These are phyloP conservation scores for Trametes cinnabarina DNA, from an alignment of 768 basidiomycete species.

Conservation along the genomic window DNA sequence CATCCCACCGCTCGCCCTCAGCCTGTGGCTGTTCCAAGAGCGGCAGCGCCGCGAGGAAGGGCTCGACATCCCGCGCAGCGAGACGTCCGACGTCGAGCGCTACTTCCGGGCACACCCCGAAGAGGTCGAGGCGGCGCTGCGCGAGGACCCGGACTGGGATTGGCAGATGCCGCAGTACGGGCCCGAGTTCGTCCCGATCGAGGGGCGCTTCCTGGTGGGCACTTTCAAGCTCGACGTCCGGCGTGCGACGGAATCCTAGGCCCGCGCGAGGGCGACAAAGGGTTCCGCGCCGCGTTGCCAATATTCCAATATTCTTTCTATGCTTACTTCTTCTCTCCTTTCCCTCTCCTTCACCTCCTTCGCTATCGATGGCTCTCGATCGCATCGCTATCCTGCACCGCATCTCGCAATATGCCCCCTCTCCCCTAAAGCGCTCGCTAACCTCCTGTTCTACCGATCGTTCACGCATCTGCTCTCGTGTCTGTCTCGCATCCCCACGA, in stretches of 20 bases:
- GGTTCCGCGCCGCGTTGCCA: neutral
- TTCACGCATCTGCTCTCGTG: no score
- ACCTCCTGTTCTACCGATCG: neutral
- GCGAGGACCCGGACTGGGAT: neutral
- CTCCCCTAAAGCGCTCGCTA: no score
- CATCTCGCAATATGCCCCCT: no score
- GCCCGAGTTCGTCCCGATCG: constrained; percentile 4
- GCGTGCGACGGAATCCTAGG: no score
- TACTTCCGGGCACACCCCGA: constrained; percentile 13
- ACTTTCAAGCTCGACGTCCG: constrained; percentile 2
- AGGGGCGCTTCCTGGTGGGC: neutral
- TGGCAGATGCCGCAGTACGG: constrained; percentile 4
- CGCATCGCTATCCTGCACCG: no score
- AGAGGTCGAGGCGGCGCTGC: constrained; percentile 3
- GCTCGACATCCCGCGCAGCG: neutral
- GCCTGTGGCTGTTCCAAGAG: constrained; percentile 7
- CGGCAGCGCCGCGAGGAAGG: neutral
- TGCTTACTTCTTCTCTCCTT: neutral
- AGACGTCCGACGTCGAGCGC: neutral
- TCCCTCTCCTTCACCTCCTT: neutral
- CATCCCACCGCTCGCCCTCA: neutral
- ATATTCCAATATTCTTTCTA: neutral
- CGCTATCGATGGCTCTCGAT: neutral
- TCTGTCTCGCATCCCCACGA: no score
- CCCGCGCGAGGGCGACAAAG: no score